These are phyloP conservation scores for Haberlea rhodopensis DNA, from an alignment of 257 asterid genomes.

Conservation along the genomic window DNA sequence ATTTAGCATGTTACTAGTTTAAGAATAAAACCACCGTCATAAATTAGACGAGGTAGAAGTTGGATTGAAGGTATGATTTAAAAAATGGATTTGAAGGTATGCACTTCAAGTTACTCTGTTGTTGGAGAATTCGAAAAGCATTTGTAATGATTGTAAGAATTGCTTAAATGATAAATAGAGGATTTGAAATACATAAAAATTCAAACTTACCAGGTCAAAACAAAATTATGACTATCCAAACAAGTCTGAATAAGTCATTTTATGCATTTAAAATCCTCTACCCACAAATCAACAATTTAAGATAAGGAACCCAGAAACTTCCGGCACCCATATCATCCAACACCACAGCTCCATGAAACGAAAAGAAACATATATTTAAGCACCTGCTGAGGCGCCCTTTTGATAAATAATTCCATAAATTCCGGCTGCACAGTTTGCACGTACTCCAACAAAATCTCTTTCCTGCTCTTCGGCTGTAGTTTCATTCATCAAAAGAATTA, in stretches of 20 bases:
- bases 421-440: conserved; percentile 96
- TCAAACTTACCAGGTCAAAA: neutral
- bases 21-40: neutral
- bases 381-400: conserved; percentile 96
- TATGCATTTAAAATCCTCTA: neutral
- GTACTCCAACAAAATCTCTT: conserved; percentile 83
- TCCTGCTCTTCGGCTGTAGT: conserved; percentile 71
- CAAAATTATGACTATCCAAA: neutral
- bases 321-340: neutral
- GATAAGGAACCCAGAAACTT: neutral
- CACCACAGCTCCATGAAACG: neutral
- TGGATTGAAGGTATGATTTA: neutral
- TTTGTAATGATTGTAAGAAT: neutral
- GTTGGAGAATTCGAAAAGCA: neutral
- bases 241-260: neutral
- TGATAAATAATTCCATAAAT: conserved; percentile 90
- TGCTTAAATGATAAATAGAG: neutral
- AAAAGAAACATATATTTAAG: neutral
- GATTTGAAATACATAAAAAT: neutral
- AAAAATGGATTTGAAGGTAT: neutral
- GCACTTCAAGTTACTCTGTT: neutral
- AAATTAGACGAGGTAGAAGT: neutral
- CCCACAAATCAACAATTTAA: neutral
- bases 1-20: neutral
- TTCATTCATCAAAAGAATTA: conserved; percentile 6